Base-by-base conservation (phyloP, 2,329 filamentous ascomycete species). In the Microdochium trichocladiopsis region DNA sequence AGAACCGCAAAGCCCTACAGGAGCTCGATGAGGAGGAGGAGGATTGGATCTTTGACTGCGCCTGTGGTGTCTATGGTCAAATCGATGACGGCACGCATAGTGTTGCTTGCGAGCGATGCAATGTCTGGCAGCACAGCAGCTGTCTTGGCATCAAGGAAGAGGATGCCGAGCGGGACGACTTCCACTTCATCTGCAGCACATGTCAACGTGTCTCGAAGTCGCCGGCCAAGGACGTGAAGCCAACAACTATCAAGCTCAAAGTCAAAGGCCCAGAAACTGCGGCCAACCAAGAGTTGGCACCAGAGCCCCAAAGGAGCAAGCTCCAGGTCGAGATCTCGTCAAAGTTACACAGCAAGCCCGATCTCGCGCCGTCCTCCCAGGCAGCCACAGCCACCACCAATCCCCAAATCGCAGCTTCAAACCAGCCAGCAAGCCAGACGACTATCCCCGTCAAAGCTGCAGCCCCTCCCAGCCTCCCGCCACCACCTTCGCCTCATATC, bases 81-180 rank as follows among this genome's bases (percentile, higher is more conserved):
- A 89, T 96, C 54, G 94, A 99, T 61, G 94, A 97, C 66, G 94
- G 94, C 33, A 87, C 90, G 8, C 92, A 96, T 65, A 96, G 91
- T 66, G 85, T 99, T 57, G 88, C 92, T 25, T 99, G 94, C 70
- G 94, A 99, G 65, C 85, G 79, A 59, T 99, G 94, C 74, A 95
- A 87, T 64, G 86, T 95, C 48, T 99, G 94, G 94, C 93, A 97
- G 66, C 94, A 99, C 65, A 95, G 91, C 75, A 90, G 88, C 61
- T 99, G 94, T 64, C 80, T 96, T 54, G 87, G 86, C 41, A 88
- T 97, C 57, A 80, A 81, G 47, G 82, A 95, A 61, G 73, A 79
- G 54, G 87, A 92, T 56, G 92, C 91, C 1, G 93, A 96, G 57
- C 78, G 84, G 48, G 83, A 90, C 1, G 88, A 95, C 58, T 97